These are phyloP conservation scores for Penicillium cataractarum DNA, from an alignment of 495 filamentous ascomycete species.

Conservation along the genomic window DNA sequence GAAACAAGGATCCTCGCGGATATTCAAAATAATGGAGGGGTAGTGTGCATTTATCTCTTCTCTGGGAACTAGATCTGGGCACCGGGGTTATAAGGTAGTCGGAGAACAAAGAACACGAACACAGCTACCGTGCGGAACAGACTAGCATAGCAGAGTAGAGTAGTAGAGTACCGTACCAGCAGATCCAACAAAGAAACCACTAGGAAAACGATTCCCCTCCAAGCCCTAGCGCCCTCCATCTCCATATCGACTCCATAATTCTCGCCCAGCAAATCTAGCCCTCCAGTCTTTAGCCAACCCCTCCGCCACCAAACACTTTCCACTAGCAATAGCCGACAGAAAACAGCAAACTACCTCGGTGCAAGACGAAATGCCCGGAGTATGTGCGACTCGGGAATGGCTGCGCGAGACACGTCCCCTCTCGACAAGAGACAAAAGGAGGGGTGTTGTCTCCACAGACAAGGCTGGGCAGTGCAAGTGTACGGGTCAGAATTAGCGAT, in stretches of 20 bases:
- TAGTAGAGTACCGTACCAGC: no score
- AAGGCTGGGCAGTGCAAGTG: not conserved
- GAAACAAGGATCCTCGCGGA: no score
- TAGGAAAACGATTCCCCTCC: not conserved
- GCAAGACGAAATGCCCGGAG: not conserved
- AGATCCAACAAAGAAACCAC: not conserved
- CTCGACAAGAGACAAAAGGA: not conserved
- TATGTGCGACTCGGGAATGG: not conserved
- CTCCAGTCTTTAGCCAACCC: not conserved
- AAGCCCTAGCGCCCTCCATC: not conserved
- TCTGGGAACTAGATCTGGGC: not conserved
- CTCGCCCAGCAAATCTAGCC: constrained; percentile 7
- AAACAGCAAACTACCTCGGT: constrained; percentile 7
- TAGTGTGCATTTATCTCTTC: not conserved
- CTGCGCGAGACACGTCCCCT: not conserved
- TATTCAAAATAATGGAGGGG: no score
- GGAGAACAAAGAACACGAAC: no score
- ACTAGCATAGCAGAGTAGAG: no score
- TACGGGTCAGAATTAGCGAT: constrained; percentile 2
- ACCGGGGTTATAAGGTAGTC: no score
- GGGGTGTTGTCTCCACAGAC: not conserved
- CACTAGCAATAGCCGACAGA: constrained; percentile 4
- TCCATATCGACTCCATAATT: no score
- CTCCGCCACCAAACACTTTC: not conserved
- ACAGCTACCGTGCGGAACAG: no score